phyloP scores from a whole-genome alignment of 192 early-diverging fungal genomes.

The Backusella tarrabulga region DNA sequence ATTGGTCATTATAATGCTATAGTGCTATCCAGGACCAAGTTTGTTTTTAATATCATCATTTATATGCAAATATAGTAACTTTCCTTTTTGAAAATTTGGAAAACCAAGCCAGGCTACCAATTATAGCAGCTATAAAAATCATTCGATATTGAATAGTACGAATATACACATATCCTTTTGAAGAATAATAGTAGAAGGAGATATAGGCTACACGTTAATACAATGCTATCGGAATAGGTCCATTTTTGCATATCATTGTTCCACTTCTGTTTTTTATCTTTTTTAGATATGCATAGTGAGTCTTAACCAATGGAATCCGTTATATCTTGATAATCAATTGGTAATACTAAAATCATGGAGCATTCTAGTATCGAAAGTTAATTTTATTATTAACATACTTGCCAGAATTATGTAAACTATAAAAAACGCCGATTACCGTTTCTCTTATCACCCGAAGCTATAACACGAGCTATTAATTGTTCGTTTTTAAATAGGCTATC shows the following conservation, averaged over 20 bases:
- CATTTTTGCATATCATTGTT: neutral
- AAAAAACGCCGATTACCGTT: neutral
- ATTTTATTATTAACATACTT: neutral
- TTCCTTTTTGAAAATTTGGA: too few species aligned
- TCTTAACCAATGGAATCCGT: neutral
- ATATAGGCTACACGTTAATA: too few species aligned
- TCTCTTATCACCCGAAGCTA: neutral
- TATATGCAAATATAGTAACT: too few species aligned
- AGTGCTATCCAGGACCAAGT: too few species aligned
- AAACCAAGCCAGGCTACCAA: too few species aligned
- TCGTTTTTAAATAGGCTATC: neutral
- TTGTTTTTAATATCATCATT: too few species aligned
- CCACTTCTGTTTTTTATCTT: neutral
- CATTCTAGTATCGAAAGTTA: neutral
- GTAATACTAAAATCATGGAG: neutral
- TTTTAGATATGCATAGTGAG: neutral
- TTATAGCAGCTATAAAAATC: too few species aligned
- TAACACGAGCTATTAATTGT: neutral
- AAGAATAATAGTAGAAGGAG: too few species aligned
- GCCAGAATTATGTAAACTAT: neutral
- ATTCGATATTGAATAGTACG: too few species aligned
- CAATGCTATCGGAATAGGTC: too few species aligned
- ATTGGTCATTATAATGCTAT: too few species aligned
- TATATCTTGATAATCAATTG: neutral
- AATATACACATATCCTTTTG: too few species aligned